phyloP scores from a whole-genome alignment of 176 grass and related monocot genomes.

The Pontederia crassipes region DNA sequence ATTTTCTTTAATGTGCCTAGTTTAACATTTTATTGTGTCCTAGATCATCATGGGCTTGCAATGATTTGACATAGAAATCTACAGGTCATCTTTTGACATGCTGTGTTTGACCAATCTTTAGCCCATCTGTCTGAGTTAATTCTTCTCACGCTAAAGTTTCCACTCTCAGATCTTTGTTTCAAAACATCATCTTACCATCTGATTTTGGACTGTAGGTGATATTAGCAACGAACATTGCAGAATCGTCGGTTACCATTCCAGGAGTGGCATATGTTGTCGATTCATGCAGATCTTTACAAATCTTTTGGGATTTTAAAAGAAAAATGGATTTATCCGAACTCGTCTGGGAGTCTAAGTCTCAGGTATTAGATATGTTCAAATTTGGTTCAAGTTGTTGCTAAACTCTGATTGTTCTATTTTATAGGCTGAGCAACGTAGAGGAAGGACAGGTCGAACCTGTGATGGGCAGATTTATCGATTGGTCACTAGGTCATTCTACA shows the following conservation, averaged over 20 bases:
- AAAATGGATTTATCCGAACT: slow-evolving; percentile 60
- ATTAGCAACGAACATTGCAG: slow-evolving; percentile 89
- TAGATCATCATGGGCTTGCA: too few species aligned
- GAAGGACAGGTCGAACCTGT: slow-evolving; percentile 91
- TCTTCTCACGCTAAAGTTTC: too few species aligned
- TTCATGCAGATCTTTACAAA: slow-evolving; percentile 89
- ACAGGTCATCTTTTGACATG: too few species aligned
- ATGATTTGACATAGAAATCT: too few species aligned
- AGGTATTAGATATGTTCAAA: slow-evolving; percentile 22
- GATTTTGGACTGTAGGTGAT: slow-evolving; percentile 54
- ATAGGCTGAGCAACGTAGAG: slow-evolving; percentile 82
- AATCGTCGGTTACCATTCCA: slow-evolving; percentile 92
- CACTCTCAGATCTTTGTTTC: neutral
- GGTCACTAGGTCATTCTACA: slow-evolving; percentile 61
- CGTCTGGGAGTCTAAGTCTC: slow-evolving; percentile 88
- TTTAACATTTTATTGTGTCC: too few species aligned
- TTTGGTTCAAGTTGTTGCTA: neutral
- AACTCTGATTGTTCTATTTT: neutral
- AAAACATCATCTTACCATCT: neutral
- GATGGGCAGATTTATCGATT: slow-evolving; percentile 70
- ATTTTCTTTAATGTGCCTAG: too few species aligned
- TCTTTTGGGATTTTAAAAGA: slow-evolving; percentile 65
- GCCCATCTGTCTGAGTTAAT: too few species aligned
- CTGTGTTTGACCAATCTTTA: too few species aligned
- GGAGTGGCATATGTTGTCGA: slow-evolving; percentile 81